These are phyloP conservation scores for Mycena olivaceomarginata DNA, from an alignment of 768 basidiomycete species.

Conservation along the genomic window DNA sequence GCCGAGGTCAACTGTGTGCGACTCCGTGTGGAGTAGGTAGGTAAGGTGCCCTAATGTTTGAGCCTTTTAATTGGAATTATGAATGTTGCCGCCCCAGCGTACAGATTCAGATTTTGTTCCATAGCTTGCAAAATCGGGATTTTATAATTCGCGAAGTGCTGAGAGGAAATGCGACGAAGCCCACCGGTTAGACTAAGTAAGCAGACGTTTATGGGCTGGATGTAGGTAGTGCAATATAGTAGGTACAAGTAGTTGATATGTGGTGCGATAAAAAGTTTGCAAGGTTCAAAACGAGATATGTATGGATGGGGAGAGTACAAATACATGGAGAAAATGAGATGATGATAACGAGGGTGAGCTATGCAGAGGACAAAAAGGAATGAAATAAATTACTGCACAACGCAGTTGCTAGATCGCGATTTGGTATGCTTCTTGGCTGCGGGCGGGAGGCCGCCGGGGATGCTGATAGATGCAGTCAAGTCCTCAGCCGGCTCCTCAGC, in stretches of 20 bases:
- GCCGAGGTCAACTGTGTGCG: too few relatives aligned
- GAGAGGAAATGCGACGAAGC: conserved; percentile 19
- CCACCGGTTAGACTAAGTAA: conserved; percentile 39
- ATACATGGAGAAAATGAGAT: conserved; percentile 35
- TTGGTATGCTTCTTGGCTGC: conserved; percentile 65
- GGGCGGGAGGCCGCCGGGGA: conserved; percentile 60
- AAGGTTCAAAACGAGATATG: conserved; percentile 38
- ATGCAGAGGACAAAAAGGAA: conserved; percentile 30
- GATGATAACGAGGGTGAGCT: conserved; percentile 39
- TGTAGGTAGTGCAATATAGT: conserved; percentile 38
- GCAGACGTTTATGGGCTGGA: conserved; percentile 37
- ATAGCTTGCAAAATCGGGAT: conserved; percentile 4
- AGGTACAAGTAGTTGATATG: conserved; percentile 38
- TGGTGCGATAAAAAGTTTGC: conserved; percentile 41
- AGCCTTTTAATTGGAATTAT: too few relatives aligned
- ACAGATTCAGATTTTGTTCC: too few relatives aligned
- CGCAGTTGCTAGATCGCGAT: conserved; percentile 65
- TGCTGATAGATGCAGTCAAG: conserved; percentile 43
- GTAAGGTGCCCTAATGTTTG: too few relatives aligned
- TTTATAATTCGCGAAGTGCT: conserved; percentile 18
- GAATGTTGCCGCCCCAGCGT: too few relatives aligned
- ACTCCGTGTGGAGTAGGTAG: too few relatives aligned
- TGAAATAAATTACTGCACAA: conserved; percentile 63
- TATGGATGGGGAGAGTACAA: conserved; percentile 27
- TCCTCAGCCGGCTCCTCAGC: conserved; percentile 53